phyloP scores from a whole-genome alignment of 2,329 filamentous ascomycete genomes.

The Pezicula radicicola region DNA sequence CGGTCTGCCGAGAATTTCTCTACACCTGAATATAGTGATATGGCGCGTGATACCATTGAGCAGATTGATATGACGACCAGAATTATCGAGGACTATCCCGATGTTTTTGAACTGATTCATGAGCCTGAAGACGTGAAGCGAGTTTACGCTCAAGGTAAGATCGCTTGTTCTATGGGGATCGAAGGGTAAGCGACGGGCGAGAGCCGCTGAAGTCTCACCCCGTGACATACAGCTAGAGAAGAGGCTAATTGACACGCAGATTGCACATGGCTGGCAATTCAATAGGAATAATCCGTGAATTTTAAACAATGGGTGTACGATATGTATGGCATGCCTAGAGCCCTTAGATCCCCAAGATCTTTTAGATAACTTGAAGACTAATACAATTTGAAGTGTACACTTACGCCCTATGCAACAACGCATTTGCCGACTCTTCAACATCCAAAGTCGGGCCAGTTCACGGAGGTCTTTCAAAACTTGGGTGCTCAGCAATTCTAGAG shows the following conservation, averaged over 20 bases:
- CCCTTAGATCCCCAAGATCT: background rate
- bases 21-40: conserved; percentile 19
- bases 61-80: conserved; percentile 55
- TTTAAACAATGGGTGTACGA: conserved; percentile 57
- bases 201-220: too few relatives aligned
- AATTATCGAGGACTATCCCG: conserved; percentile 29
- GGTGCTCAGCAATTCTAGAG: conserved; percentile 53
- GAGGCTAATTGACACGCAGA: background rate
- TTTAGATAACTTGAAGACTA: background rate
- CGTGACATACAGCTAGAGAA: background rate
- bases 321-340: conserved; percentile 66
- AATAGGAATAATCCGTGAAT: conserved; percentile 52
- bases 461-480: conserved; percentile 50
- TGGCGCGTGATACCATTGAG: conserved; percentile 50
- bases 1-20: conserved; percentile 24
- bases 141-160: conserved; percentile 28
- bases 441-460: conserved; percentile 1
- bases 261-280: conserved; percentile 52
- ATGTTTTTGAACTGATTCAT: conserved; percentile 3
- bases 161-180: conserved; percentile 43
- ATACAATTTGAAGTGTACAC: background rate
- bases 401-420: conserved; percentile 51
- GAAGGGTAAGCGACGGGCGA: conserved; percentile 52
- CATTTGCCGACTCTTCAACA: conserved; percentile 42
- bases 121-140: conserved; percentile 14